Conservation (phyloP, 1,284 basidiomycete species). For the Kalmanozyma brasiliensis region DNA sequence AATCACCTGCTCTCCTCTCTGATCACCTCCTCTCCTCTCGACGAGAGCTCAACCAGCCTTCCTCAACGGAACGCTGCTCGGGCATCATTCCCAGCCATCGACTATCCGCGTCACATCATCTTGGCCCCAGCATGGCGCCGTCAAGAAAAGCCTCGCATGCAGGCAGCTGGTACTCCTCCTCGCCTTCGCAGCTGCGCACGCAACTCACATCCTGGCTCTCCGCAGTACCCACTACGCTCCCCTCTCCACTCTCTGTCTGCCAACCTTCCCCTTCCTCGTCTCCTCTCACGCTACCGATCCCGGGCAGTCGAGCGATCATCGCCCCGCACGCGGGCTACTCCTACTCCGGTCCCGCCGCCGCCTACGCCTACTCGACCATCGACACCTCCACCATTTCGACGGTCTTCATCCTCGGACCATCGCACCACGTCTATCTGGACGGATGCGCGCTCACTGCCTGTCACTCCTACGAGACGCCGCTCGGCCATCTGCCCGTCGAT, state of each 20-base stretch:
- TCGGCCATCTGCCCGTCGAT: slow-evolving; percentile 85
- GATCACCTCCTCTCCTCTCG: slow-evolving; percentile 3
- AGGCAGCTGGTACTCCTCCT: slow-evolving; percentile 86
- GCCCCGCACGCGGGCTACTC: slow-evolving; percentile 97
- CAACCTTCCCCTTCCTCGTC: slow-evolving; percentile 15
- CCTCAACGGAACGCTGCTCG: background rate
- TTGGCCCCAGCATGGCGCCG: slow-evolving; percentile 18
- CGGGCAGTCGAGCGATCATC: slow-evolving; percentile 87
- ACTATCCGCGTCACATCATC: background rate
- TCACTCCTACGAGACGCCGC: slow-evolving; percentile 81
- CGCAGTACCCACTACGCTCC: slow-evolving; percentile 14
- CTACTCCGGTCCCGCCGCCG: slow-evolving; percentile 92
- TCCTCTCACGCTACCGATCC: slow-evolving; percentile 75
- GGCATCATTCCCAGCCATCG: background rate
- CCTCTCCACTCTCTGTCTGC: slow-evolving; percentile 18
- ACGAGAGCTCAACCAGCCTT: too few species aligned
- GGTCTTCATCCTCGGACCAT: slow-evolving; percentile 93
- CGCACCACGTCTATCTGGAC: slow-evolving; percentile 88
- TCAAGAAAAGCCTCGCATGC: slow-evolving; percentile 79
- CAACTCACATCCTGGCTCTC: slow-evolving; percentile 38
- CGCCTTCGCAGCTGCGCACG: slow-evolving; percentile 71
- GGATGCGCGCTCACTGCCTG: slow-evolving; percentile 86
- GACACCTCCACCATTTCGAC: slow-evolving; percentile 82
- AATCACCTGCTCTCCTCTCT: too few species aligned
- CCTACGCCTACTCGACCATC: slow-evolving; percentile 93